Base-by-base conservation (phyloP, 352 stramenopile genomes). In the Phytophthora multivora region DNA sequence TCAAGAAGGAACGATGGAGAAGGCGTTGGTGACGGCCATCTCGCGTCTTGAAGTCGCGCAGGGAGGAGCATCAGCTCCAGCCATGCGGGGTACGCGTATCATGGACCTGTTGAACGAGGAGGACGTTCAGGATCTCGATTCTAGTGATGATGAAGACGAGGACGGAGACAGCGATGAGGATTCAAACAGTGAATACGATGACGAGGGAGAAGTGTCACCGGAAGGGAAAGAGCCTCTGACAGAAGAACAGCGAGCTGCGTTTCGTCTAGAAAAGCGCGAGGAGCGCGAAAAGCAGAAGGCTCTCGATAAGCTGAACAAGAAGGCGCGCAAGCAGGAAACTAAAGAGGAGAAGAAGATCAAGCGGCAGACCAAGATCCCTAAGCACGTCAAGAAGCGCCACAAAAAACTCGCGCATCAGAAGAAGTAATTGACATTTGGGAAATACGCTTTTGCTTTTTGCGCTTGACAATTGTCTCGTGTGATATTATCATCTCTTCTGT, bases 361-460 rank as follows among this genome's bases (percentile, higher is more conserved):
- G 63, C 88, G 97, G 16, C 87, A 97, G 76, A 97, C 76, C 23
- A 99, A 99, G 71, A 98, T 99, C 55, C 98, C 98, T 40, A 99
- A 99, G 80, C 97, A 99, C 69, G 80, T 99, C 50, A 99, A 99
- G 86, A 98, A 99, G 73, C 87, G 91, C 54, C 92, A 97, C 60
- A 98, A 98, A 67, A 99, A 98, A 60, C 88, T 98, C 53, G 82
- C 92, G 0, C 96, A 98, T 59, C 83, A 93, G 61, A 97, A 95
- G 59, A 70, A 76, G 21, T 70, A 69, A 66, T 46, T 51, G 21
- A 33, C 52, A 63, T 38, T 47, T 35, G 50, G 52, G 49, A 59
- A 59, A 19, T 19, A 43, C 15, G 16, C 9, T n/a, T 55, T 55
- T 46, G 21, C 18, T 15, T 26, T 46, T 8, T 45, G 9, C 13